These are phyloP conservation scores for Tylopilus sp. DNA, from an alignment of 768 basidiomycete species.

Conservation along the genomic window DNA sequence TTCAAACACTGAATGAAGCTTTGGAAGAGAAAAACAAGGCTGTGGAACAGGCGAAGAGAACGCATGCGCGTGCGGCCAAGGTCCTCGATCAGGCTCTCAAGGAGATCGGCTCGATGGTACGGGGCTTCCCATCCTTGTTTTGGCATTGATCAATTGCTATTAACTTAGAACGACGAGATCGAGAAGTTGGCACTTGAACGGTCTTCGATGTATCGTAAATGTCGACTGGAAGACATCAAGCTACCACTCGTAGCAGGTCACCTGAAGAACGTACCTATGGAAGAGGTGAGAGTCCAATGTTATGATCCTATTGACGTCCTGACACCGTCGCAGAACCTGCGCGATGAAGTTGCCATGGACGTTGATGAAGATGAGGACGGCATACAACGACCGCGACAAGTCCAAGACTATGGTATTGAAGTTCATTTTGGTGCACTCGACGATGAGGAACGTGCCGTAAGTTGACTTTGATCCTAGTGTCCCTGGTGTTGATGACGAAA, in stretches of 20 bases:
- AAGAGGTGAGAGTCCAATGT: slow-evolving; percentile 62
- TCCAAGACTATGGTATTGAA: slow-evolving; percentile 84
- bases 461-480: slow-evolving; percentile 17
- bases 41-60: slow-evolving; percentile 75
- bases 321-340: slow-evolving; percentile 55
- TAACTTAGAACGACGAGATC: slow-evolving; percentile 77
- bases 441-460: slow-evolving; percentile 70
- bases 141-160: slow-evolving; percentile 2
- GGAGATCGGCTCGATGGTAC: slow-evolving; percentile 79
- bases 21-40: slow-evolving; percentile 71
- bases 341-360: slow-evolving; percentile 88
- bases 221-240: slow-evolving; percentile 88
- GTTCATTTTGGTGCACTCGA: slow-evolving; percentile 76
- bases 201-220: slow-evolving; percentile 84
- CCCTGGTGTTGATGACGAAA: not conserved
- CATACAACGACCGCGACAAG: slow-evolving; percentile 66
- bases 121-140: slow-evolving; percentile 29
- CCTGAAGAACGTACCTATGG: slow-evolving; percentile 87
- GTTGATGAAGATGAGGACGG: slow-evolving; percentile 86
- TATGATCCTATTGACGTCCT: not conserved
- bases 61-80: slow-evolving; percentile 65
- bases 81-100: slow-evolving; percentile 84
- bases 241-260: slow-evolving; percentile 75
- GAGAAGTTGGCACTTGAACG: slow-evolving; percentile 84
- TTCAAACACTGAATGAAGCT: slow-evolving; percentile 55